These are phyloP conservation scores for Microsporum audouinii DNA, from an alignment of 2,329 filamentous ascomycete species.

Conservation along the genomic window DNA sequence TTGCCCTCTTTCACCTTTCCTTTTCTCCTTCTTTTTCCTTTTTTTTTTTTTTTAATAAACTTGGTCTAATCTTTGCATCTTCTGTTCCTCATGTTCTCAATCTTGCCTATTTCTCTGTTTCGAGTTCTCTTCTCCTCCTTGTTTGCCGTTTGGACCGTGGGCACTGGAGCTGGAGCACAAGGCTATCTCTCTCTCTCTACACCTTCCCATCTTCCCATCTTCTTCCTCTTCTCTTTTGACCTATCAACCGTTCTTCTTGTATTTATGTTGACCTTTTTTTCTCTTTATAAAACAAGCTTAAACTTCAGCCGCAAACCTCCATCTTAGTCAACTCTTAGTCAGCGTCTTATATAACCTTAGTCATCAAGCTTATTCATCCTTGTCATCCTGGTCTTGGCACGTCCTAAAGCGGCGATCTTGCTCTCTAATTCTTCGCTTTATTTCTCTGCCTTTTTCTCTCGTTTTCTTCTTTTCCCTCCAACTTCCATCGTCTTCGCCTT, in stretches of 20 bases:
- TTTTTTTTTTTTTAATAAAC: background rate
- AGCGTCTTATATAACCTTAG: background rate
- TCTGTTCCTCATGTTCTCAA: background rate
- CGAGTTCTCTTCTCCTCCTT: background rate
- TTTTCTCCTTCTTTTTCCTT: background rate
- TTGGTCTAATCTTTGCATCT: background rate
- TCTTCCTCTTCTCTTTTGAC: background rate
- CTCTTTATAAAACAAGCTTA: background rate
- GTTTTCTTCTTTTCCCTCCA: background rate
- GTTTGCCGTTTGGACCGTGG: too few relatives aligned
- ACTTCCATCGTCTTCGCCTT: background rate
- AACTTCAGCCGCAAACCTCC: too few relatives aligned
- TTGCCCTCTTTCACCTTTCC: background rate
- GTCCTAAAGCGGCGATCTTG: background rate
- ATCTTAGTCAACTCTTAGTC: background rate
- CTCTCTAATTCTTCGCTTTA: background rate
- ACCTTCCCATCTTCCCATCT: background rate
- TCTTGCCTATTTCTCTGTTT: background rate
- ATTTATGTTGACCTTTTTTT: background rate
- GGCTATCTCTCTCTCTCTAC: background rate
- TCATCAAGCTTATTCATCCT: too few relatives aligned
- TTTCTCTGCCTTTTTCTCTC: slow-evolving; percentile 6
- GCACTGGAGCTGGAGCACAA: background rate
- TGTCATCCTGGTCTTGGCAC: background rate
- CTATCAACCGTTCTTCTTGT: background rate